Conservation (phyloP, 495 filamentous ascomycete genomes). For the Xylaria castorea region DNA sequence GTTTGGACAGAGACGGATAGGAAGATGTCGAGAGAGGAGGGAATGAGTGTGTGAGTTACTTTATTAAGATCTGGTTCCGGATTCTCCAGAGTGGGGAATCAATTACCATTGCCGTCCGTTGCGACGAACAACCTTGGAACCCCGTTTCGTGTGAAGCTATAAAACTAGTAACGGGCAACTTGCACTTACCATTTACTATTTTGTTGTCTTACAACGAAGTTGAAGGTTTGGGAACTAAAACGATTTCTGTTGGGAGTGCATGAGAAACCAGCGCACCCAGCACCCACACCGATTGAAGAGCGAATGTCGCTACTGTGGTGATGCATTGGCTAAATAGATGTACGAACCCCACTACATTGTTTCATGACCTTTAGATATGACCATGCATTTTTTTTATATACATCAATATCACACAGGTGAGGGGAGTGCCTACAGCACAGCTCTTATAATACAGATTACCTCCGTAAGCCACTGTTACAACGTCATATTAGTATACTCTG, state of each 20-base stretch:
- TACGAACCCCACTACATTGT: not conserved
- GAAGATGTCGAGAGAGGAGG: not conserved
- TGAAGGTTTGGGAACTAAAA: not conserved
- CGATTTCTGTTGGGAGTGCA: not conserved
- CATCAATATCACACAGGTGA: slow-evolving; percentile 27
- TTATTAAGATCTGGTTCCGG: not conserved
- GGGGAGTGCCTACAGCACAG: slow-evolving; percentile 21
- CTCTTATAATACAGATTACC: slow-evolving; percentile 26
- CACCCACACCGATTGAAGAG: not conserved
- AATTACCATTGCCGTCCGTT: not conserved
- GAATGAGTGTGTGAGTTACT: not conserved
- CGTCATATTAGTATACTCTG: slow-evolving; percentile 40
- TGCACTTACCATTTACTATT: not conserved
- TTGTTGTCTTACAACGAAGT: not conserved
- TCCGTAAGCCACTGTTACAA: slow-evolving; percentile 4
- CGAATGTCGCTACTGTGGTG: not conserved
- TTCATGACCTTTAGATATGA: slow-evolving; percentile 7
- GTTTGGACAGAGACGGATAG: not conserved
- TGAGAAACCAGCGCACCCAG: not conserved
- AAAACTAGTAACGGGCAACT: not conserved
- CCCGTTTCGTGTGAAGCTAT: not conserved
- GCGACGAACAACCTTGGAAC: not conserved
- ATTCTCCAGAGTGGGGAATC: not conserved
- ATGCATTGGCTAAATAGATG: not conserved
- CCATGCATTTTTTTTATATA: slow-evolving; percentile 25